Percentiles rank a stretch among this genome's conserved stretches.
Evolutionary conservation across 768 basidiomycete species (phyloP).

Genomic region (Boletus barrowsii): DNA sequence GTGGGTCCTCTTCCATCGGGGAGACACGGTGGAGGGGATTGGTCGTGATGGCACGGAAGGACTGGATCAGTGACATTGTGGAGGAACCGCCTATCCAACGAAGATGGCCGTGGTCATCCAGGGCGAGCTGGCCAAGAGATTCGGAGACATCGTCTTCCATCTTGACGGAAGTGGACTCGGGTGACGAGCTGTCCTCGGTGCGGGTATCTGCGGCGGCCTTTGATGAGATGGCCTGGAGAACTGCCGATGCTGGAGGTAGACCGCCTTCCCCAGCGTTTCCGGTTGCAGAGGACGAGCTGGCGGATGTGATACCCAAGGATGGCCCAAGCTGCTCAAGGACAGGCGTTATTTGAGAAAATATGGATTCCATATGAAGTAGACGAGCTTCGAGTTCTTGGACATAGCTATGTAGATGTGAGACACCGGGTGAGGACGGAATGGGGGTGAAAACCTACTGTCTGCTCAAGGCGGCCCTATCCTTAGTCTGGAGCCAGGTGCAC

Average conservation of each 20-base stretch:
- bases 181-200: slow-evolving; percentile 33
- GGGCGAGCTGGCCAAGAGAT: slow-evolving; percentile 81
- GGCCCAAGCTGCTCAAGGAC: slow-evolving; percentile 72
- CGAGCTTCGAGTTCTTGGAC: slow-evolving; percentile 90
- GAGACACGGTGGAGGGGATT: slow-evolving; percentile 75
- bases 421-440: slow-evolving; percentile 4
- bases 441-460: slow-evolving; percentile 64
- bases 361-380: slow-evolving; percentile 80
- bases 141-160: slow-evolving; percentile 74
- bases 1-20: slow-evolving; percentile 81
- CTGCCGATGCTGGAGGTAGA: slow-evolving; percentile 26
- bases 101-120: slow-evolving; percentile 88
- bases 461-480: slow-evolving; percentile 85
- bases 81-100: slow-evolving; percentile 92
- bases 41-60: slow-evolving; percentile 73
- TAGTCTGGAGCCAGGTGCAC: slow-evolving; percentile 89
- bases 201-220: slow-evolving; percentile 35
- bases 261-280: slow-evolving; percentile 11
- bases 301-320: slow-evolving; percentile 42
- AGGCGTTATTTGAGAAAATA: slow-evolving; percentile 82
- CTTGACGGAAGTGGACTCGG: slow-evolving; percentile 34
- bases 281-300: slow-evolving; percentile 28
- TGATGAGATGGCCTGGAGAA: slow-evolving; percentile 37
- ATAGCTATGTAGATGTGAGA: slow-evolving; percentile 51
- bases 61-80: slow-evolving; percentile 89